A percentile compares a stretch with the other conserved stretches of the same genome.
Conservation (phyloP, 768 basidiomycete species). For the Mycena vulgaris region DNA sequence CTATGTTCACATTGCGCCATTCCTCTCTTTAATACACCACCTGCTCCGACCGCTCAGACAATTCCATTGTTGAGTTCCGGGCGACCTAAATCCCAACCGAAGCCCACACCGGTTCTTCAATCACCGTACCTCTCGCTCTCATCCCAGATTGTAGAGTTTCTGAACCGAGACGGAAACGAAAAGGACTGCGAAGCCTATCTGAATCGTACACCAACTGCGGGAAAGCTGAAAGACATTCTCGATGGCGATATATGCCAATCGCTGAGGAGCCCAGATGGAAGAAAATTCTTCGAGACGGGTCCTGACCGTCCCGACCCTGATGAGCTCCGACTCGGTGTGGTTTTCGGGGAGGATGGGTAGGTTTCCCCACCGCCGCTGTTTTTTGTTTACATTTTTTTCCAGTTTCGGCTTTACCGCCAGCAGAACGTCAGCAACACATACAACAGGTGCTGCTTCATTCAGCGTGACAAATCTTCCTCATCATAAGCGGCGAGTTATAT, state of each 20-base stretch:
- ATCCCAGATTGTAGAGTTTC: not conserved
- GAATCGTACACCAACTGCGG: not conserved
- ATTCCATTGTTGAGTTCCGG: not conserved
- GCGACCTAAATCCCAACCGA: not conserved
- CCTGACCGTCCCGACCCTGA: not conserved
- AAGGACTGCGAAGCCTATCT: conserved; percentile 1
- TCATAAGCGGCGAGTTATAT: not conserved
- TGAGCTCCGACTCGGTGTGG: conserved; percentile 8
- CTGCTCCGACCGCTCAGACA: not conserved
- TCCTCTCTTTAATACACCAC: conserved; percentile 4
- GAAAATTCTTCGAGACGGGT: conserved; percentile 5
- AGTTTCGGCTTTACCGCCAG: conserved; percentile 6
- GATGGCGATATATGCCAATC: conserved; percentile 12
- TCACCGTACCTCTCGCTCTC: not conserved
- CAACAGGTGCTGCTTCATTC: conserved; percentile 1
- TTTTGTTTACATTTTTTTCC: not conserved
- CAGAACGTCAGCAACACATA: not conserved
- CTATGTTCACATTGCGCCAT: not conserved
- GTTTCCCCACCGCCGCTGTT: not conserved
- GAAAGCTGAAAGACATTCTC: not conserved
- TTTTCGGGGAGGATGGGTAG: conserved; percentile 18
- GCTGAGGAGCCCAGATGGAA: conserved; percentile 3
- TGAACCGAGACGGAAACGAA: not conserved
- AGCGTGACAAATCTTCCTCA: conserved; percentile 9
- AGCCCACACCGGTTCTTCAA: conserved; percentile 6